Percentiles rank a stretch among this genome's conserved stretches.
Evolutionary conservation across 2,329 filamentous ascomycete species (phyloP).

Genomic region (Neopestalotiopsis sp.): DNA sequence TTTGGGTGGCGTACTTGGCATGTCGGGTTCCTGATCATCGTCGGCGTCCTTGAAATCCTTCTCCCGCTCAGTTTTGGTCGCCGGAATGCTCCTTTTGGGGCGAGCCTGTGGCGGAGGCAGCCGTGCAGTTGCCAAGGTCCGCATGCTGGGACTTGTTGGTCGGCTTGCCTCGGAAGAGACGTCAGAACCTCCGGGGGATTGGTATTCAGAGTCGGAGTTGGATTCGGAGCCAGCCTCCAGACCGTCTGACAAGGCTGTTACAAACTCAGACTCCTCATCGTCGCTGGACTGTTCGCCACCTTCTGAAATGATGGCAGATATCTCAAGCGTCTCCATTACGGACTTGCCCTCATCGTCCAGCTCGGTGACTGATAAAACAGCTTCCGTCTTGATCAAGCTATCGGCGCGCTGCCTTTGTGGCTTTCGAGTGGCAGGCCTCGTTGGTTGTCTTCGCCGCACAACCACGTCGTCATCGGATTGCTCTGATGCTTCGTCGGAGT

Average conservation of each 20-base stretch:
- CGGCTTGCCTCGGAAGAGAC: constrained; percentile 23
- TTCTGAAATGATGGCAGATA: constrained; percentile 9
- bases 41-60: constrained; percentile 13
- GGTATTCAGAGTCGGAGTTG: constrained; percentile 23
- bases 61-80: constrained; percentile 16
- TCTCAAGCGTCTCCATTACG: constrained; percentile 5
- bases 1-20: constrained; percentile 12
- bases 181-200: constrained; percentile 22
- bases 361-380: background rate
- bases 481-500: background rate
- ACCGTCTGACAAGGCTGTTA: constrained; percentile 24
- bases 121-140: constrained; percentile 25
- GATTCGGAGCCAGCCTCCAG: constrained; percentile 25
- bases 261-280: constrained; percentile 30
- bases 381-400: background rate
- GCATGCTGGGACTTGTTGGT: constrained; percentile 24
- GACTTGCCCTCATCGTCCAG: background rate
- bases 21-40: background rate
- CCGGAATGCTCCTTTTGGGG: constrained; percentile 20
- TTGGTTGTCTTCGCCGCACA: constrained; percentile 12
- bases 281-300: constrained; percentile 20
- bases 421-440: background rate
- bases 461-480: constrained; percentile 14
- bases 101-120: constrained; percentile 24
- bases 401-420: background rate